phyloP scores from a whole-genome alignment of 1,284 basidiomycete genomes.

The Schizophyllum commune region DNA sequence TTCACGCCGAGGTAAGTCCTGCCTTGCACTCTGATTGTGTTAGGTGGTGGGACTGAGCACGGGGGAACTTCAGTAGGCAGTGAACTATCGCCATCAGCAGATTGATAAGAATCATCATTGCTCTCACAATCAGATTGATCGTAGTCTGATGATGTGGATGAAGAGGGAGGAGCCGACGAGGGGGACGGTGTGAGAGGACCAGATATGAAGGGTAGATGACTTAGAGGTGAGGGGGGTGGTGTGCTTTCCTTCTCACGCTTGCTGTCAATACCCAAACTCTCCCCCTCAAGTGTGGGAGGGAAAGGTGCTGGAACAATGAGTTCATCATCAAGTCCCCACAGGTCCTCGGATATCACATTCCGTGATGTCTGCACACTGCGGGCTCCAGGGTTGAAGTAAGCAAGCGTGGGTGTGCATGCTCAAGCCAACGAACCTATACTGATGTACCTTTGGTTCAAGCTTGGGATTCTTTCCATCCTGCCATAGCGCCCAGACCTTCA shows the following conservation, averaged over 20 bases:
- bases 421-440: conserved; percentile 16
- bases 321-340: conserved; percentile 1
- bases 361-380: conserved; percentile 14
- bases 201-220: neutral
- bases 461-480: conserved; percentile 7
- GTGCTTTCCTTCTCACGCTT: neutral
- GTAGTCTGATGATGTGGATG: conserved; percentile 4
- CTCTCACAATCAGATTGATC: conserved; percentile 1
- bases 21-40: too few species aligned
- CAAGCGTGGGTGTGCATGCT: conserved; percentile 12
- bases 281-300: conserved; percentile 9
- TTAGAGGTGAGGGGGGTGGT: neutral
- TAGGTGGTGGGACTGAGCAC: too few species aligned
- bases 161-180: neutral
- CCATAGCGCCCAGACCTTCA: conserved; percentile 4
- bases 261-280: neutral
- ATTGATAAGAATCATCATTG: neutral
- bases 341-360: conserved; percentile 17
- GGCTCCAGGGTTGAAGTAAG: conserved; percentile 13
- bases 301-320: conserved; percentile 7
- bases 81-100: neutral
- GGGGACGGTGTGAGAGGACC: neutral
- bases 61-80: neutral
- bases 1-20: too few species aligned
- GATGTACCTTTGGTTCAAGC: conserved; percentile 12